Evolutionary conservation across 75 land plant species (phyloP), one percentile per base, ranked within the genome.

Genomic region (Sequoia sempervirens): DNA sequence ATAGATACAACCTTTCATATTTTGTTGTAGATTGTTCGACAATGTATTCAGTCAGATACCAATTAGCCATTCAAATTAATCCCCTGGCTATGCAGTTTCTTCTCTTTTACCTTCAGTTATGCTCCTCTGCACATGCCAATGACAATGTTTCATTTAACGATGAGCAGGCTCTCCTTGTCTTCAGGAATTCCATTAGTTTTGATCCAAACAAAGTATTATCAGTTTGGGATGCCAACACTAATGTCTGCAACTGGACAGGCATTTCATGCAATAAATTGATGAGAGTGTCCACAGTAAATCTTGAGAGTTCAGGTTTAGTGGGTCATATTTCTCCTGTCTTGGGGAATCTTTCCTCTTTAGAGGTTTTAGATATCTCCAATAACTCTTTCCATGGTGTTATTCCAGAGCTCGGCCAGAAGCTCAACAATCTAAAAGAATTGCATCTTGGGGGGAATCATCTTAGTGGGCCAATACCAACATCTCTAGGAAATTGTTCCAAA

Each of bases 361-460:
- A 82, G 80, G 75, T 34, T 0, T 58, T 94, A 30, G 34, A 81
- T 68, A 74, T 92, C 26, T 14, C 78, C 32, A 53, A 79, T 38
- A 94, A 94, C 82, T 15, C 50, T 30, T 80, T 94, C 85, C 37
- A 50, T 2, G 95, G 95, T 13, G 50, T 90, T 66, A 90, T 92
- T 26, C 79, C 85, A 36, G 86, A 88, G 38, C 82, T 90, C 2
- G 89, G 90, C 15, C 20, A 64, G n/a, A 50, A 58, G 1, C 85
- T 84, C 52, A 82, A 80, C 17, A 85, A 83, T 26, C 78, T 88
- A 30, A 61, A 72, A 79, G 38, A 30, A 15, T 84, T 93, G 36
- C 3, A 53, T 72, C 73, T 90, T 18, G 58, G 34, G 0, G 66
- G 18, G n/a, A 92, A 90, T 81, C 54, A 38, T 17, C 73, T 90